A percentile compares a stretch with the other conserved stretches of the same genome.
Evolutionary conservation across 78 protist species (phyloP).

Genomic region (Dictyostelium firmibasis): DNA sequence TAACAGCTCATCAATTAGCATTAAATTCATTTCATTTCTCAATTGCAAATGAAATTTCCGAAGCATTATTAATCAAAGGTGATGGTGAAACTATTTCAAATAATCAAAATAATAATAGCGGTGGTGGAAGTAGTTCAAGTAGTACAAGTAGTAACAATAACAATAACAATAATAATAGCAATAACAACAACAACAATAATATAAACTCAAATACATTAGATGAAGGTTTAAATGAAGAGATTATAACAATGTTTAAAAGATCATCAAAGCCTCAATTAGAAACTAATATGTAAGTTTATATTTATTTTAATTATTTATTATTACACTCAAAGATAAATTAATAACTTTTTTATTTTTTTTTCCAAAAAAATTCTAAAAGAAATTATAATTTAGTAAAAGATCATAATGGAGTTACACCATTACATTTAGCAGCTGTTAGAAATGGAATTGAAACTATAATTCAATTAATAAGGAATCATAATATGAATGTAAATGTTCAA

Average conservation of each 20-base stretch:
- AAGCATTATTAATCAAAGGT: slow-evolving; percentile 44
- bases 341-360: not conserved
- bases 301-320: not conserved
- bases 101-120: not conserved
- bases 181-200: not conserved
- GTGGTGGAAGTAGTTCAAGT: not conserved
- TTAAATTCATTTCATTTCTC: slow-evolving; percentile 45
- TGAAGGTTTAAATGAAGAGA: slow-evolving; percentile 35
- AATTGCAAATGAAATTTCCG: slow-evolving; percentile 49
- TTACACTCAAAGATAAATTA: too few species aligned
- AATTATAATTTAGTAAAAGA: slow-evolving; percentile 60
- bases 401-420: slow-evolving; percentile 46
- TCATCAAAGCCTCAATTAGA: slow-evolving; percentile 10
- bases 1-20: slow-evolving; percentile 62
- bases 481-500: slow-evolving; percentile 59
- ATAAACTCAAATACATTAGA: not conserved
- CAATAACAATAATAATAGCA: not conserved
- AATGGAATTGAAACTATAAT: not conserved
- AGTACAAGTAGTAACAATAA: not conserved
- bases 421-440: slow-evolving; percentile 37
- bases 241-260: slow-evolving; percentile 27
- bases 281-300: not conserved
- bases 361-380: not conserved
- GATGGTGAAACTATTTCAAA: not conserved
- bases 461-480: not conserved